Base-by-base conservation (phyloP, 169 alveolate genomes). In the Plasmodium chabaudi region DNA sequence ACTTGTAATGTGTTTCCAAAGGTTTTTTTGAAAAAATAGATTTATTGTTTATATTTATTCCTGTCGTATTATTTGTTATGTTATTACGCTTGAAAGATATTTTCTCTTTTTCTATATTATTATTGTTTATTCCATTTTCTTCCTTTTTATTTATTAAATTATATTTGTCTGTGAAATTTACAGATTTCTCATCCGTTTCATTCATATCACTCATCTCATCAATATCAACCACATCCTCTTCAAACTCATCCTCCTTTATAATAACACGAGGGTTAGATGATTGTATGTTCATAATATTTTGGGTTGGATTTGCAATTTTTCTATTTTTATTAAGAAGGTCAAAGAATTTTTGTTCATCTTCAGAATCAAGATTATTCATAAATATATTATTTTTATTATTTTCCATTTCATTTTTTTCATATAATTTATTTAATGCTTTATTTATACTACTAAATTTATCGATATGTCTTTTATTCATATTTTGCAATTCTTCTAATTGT, bases 401-500 rank as follows among this genome's bases (percentile, higher is more conserved):
- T 51, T 79, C 23, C 17, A 65, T 34, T 79, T 61, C 84, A 27
- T 23, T 65, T 59, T 67, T 79, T 79, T 79, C 89, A 70, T 79
- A 65, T 47, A 79, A 49, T 47, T 44, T 67, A 64, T 65, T 6
- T 67, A 79, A 70, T 10, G 89, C 89, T 70, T 79, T 79, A 67
- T 79, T 79, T 69, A 79, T 79, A 49, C 89, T 79, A 60, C 44
- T 56, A 79, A 79, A 79, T 67, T 79, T 79, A 49, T 79, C 82
- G 13, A 79, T 67, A 47, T 79, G 79, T 67, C 89, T 79, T 79
- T 59, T 79, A 57, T 79, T 79, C 6, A 79, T 55, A 67, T 79
- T 79, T 79, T 79, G 60, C 61, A 79, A 67, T 61, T 79, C 89
- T 70, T 79, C 89, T 70, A 79, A 67, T 25, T 79, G 84, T 55